Base-by-base conservation (phyloP, 257 asterid species). In the Forsythia suspensa region DNA sequence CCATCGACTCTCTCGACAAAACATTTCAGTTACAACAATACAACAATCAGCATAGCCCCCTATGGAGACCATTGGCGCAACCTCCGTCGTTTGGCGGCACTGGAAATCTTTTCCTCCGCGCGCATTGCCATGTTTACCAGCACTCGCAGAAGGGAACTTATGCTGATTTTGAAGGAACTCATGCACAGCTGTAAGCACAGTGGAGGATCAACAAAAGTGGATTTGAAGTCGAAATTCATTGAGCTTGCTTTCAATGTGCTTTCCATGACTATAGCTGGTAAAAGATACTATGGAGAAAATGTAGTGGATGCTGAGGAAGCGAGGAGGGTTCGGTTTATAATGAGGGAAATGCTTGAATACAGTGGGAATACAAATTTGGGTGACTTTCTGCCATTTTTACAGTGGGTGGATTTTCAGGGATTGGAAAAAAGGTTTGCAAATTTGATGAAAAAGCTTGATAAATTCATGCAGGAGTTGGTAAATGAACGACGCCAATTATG, bases 211-310 rank as follows among this genome's bases (percentile, higher is more conserved):
- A 9, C 72, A 0, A 70, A 36, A 43, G 81, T 80, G 73, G 85
- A 86, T 29, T 42, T 86, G 73, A 79, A 75, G 59, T 79, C 85
- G 3, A 76, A 75, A 63, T 78, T 74, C 52, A 68, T 55, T 38
- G 86, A 84, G 80, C 75, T 82, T 9, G 34, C 82, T 11, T 84
- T 86, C 61, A 84, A 86, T n/a, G 78, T 80, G 6, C 80, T 87
- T 3, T 80, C 87, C 0, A 84, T 82, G 86, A 77, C 79, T 1
- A 69, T 84, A 2, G 88, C 88, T 11, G 88, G 85, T 55, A 84
- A 84, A 52, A 80, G 84, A 57, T 86, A 81, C 24, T 86, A 79
- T 6, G 90, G 90, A 0, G 86, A 81, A 71, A 83, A 76, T 0
- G 84, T 79, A 8, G 81, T 0, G 9, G 86, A 80, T n/a, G 80